Conservation (phyloP, 306 rosid genomes). For the Hylodesmum podocarpum region DNA sequence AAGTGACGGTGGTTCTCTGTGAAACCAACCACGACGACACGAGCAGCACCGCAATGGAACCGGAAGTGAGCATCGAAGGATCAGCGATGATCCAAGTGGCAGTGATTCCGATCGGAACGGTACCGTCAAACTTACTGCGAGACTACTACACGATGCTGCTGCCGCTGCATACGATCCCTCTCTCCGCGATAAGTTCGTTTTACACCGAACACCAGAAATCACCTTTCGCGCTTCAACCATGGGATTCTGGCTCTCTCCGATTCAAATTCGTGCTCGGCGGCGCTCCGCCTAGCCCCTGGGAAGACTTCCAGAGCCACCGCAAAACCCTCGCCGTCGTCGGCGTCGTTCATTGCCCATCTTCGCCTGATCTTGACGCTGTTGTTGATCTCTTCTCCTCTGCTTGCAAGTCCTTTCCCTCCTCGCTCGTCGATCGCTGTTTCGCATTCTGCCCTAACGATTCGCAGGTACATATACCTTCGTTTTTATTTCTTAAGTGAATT, state of each 20-base stretch:
- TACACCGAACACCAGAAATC: slow-evolving; percentile 96
- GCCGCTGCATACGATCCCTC: slow-evolving; percentile 77
- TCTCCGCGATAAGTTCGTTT: slow-evolving; percentile 83
- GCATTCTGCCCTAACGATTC: slow-evolving; percentile 89
- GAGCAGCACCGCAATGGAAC: slow-evolving; percentile 58
- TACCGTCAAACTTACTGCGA: slow-evolving; percentile 61
- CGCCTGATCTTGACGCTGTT: slow-evolving; percentile 70
- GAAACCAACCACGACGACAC: too few species aligned
- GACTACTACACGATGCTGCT: slow-evolving; percentile 82
- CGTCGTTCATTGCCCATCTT: slow-evolving; percentile 91
- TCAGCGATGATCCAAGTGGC: slow-evolving; percentile 86
- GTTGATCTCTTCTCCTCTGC: slow-evolving; percentile 50
- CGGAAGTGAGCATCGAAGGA: slow-evolving; percentile 91
- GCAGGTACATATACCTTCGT: slow-evolving; percentile 45
- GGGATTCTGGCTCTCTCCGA: slow-evolving; percentile 85
- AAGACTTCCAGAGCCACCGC: slow-evolving; percentile 90
- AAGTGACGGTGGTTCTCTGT: too few species aligned
- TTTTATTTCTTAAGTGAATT: not conserved
- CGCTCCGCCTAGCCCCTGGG: slow-evolving; percentile 84
- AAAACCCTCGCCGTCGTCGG: slow-evolving; percentile 85
- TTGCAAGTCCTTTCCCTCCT: slow-evolving; percentile 60
- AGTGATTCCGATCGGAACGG: slow-evolving; percentile 80
- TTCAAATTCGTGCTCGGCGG: slow-evolving; percentile 92
- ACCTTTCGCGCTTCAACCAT: slow-evolving; percentile 84
- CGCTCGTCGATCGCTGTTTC: slow-evolving; percentile 86